Base-by-base conservation (phyloP, 495 filamentous ascomycete species). In the Aspergillus coremiiformis region DNA sequence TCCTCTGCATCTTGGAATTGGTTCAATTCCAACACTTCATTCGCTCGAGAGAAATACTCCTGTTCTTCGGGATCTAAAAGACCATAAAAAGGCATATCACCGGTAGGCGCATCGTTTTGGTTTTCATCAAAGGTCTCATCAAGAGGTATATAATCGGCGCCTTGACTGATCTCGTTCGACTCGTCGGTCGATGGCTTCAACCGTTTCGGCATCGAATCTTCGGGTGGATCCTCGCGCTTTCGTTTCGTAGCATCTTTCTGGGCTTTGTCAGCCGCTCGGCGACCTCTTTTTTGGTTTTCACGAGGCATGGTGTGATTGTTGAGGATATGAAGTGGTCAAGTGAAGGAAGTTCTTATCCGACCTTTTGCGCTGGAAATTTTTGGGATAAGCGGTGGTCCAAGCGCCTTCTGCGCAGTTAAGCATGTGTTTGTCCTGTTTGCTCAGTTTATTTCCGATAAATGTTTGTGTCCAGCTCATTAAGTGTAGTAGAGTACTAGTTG, bases 31-130 rank as follows among this genome's bases (percentile, higher is more conserved):
- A 98, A 82, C 68, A 94, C 74, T 59, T 94, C 84, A 69, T 90
- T 88, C 52, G 90, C 91, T 33, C 79, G 80, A 56, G 84, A 86
- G 68, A 97, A 98, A 73, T 96, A 95, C 65, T 96, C 90, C 57
- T 92, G 86, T 69, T 98, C 94, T 53, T 91, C 78, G 51, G 89
- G 82, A 60, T 86, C 86, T 10, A 98, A 81, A 72, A 96, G 79
- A 59, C 93, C 93, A 62, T 89, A 96, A 73, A 95, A 98, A 2
- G 32, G 77, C 53, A 69, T 75, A 23, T 79, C 81, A 19, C 60
- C 62, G 26, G 46, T 42, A 0, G 39, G 41, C 0, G 20, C 58
- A 19, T 54, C 47, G 22, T 51, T 56, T 14, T 58, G 44, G 4
- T 54, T 15, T 15, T 58, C 49, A 41, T 66, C 58, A 14, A 14